Base-by-base conservation (phyloP, 2,329 filamentous ascomycete species). In the Albifimbria verrucaria region DNA sequence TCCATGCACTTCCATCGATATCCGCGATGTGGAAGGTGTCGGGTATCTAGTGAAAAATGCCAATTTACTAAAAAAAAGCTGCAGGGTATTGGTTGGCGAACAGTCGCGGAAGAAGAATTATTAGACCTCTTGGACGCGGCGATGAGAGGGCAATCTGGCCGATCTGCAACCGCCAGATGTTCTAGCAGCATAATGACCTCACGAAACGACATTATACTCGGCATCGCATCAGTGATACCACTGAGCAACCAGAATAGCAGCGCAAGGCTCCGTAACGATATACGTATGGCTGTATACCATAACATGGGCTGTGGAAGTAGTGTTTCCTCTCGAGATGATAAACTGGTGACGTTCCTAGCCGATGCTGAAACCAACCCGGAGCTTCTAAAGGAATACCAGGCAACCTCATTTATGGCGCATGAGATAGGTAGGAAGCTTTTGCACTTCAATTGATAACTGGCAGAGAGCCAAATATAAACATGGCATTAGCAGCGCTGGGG, bases 1-100 rank as follows among this genome's bases (percentile, higher is more conserved):
- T 5, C 63, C 72, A 0, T 72, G 68, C 3, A 65, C 68, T 0
- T 57, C 63, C 17, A 65, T 79, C 4, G 66, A 78, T 53, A 64
- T 78, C 17, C 55, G 62, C 7, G 57, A 28, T 9, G 61, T 77
- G 10, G 63, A 66, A 3, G 74, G 68, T 6, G 62, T 71, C 4
- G 75, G 76, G 1, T 71, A 66, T 48, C 59, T 77, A 3, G 54
- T 56, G 3, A 57, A 56, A 11, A 55, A 65, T 7, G 43, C 52
- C 3, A 53, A 48, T 1, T 51, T 61, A 0, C 51, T 57, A 12
- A 45, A 49, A 2, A 42, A 42, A 12, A 53, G n/a, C n/a, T 56
- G 42, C 52, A 56, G 36, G 18, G 26, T 1, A 52, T 46, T 1
- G 55, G 58, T 7, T 28, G 28, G 9, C 49, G 50, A 18, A 44